Conservation (phyloP, 108 stramenopile species). For the Licmophora abbreviata region DNA sequence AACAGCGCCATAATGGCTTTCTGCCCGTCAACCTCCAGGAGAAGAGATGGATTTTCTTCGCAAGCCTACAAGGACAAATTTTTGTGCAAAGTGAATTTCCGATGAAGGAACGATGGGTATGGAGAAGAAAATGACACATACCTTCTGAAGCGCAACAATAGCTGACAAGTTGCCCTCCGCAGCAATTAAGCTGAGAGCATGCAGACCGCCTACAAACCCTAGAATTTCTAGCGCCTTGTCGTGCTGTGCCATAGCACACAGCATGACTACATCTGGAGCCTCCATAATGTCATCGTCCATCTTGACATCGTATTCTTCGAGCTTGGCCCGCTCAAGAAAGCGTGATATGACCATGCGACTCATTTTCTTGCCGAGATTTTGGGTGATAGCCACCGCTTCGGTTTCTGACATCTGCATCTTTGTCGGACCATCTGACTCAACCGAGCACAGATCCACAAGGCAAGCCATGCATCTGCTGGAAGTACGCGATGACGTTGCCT, state of each 20-base stretch:
- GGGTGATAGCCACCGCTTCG: conserved; percentile 55
- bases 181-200: conserved; percentile 70
- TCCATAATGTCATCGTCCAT: conserved; percentile 44
- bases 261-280: conserved; percentile 67
- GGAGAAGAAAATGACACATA: neutral
- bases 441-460: conserved; percentile 44
- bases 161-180: conserved; percentile 64
- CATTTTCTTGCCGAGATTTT: conserved; percentile 52
- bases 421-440: conserved; percentile 7
- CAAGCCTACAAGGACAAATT: too few species aligned
- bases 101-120: neutral
- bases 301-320: conserved; percentile 43
- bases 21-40: conserved; percentile 59
- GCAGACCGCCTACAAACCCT: conserved; percentile 52
- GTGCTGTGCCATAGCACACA: conserved; percentile 65
- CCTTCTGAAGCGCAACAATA: conserved; percentile 44
- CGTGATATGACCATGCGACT: conserved; percentile 65
- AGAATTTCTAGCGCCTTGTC: conserved; percentile 48
- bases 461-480: conserved; percentile 52
- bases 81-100: too few species aligned
- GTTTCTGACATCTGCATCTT: conserved; percentile 22
- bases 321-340: conserved; percentile 55
- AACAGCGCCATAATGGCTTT: conserved; percentile 46
- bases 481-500: conserved; percentile 34
- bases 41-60: conserved; percentile 35